These are phyloP conservation scores for Fusarium protoensiforme DNA, from an alignment of 2,329 filamentous ascomycete species.

Conservation along the genomic window DNA sequence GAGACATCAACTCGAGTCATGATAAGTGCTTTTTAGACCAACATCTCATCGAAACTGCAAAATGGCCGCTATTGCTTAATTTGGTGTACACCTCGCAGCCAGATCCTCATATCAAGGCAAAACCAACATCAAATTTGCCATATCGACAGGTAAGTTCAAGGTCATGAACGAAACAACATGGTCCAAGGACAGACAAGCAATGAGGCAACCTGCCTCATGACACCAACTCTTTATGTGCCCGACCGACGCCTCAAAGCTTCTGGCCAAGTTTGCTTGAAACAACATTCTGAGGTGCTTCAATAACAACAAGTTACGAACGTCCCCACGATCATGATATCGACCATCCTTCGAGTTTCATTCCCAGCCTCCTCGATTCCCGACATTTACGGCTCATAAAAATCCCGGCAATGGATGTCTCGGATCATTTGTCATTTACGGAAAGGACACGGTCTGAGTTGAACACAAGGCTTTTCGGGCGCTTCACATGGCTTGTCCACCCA, in stretches of 20 bases:
- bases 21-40: not conserved
- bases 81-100: not conserved
- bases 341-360: slow-evolving; percentile 6
- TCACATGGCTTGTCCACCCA: not conserved
- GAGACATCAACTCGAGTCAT: not conserved
- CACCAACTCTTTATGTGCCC: not conserved
- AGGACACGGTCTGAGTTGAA: slow-evolving; percentile 1
- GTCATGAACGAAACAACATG: not conserved
- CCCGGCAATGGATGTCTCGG: not conserved
- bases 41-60: not conserved
- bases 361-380: slow-evolving; percentile 18
- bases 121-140: not conserved
- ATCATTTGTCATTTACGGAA: not conserved
- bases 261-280: not conserved
- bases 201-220: not conserved
- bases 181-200: not conserved
- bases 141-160: not conserved
- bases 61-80: not conserved
- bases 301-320: not conserved
- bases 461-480: not conserved
- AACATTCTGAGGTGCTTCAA: not conserved
- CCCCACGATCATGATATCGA: not conserved
- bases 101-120: not conserved
- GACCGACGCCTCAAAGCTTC: not conserved
- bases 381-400: not conserved